Percentiles rank a stretch among this genome's conserved stretches.
These are phyloP conservation scores for Euphrasia arctica DNA, from an alignment of 305 asterid species.

Conservation along the genomic window DNA sequence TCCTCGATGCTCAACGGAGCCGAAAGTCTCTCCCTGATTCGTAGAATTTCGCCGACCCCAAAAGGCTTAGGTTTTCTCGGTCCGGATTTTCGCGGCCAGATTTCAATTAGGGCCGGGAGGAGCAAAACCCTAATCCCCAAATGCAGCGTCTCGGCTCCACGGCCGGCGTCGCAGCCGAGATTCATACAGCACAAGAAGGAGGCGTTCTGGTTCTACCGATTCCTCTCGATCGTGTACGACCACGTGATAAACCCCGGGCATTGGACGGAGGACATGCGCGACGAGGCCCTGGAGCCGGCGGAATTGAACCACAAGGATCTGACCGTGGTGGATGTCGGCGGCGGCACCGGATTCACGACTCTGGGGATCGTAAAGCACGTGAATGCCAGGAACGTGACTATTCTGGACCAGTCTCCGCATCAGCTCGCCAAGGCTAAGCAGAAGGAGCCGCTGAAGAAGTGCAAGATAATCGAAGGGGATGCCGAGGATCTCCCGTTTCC, in stretches of 20 bases:
- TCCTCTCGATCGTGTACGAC: slow-evolving; percentile 87
- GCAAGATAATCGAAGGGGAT: slow-evolving; percentile 85
- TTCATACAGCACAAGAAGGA: slow-evolving; percentile 96
- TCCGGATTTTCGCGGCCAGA: slow-evolving; percentile 33
- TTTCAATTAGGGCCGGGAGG: slow-evolving; percentile 26
- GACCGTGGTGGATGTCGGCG: slow-evolving; percentile 93
- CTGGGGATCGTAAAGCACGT: slow-evolving; percentile 83
- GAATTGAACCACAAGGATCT: slow-evolving; percentile 47
- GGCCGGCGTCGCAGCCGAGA: slow-evolving; percentile 92
- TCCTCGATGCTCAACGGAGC: slow-evolving; percentile 64
- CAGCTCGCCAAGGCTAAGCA: slow-evolving; percentile 91
- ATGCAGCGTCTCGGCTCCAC: slow-evolving; percentile 63
- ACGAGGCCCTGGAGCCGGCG: slow-evolving; percentile 96
- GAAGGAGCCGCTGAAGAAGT: slow-evolving; percentile 85
- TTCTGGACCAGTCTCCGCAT: slow-evolving; percentile 98
- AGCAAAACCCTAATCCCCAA: slow-evolving; percentile 39
- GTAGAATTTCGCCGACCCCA: slow-evolving; percentile 41
- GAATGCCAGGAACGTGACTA: slow-evolving; percentile 90
- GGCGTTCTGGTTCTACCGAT: slow-evolving; percentile 94
- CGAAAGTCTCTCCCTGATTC: slow-evolving; percentile 42
- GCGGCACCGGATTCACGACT: slow-evolving; percentile 93
- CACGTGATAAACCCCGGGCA: slow-evolving; percentile 95
- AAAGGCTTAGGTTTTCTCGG: slow-evolving; percentile 38
- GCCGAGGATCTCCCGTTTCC: slow-evolving; percentile 92
- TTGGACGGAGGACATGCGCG: slow-evolving; percentile 99